phyloP scores from a whole-genome alignment of 2,329 filamentous ascomycete genomes.

The Ophiostoma perfectum region DNA sequence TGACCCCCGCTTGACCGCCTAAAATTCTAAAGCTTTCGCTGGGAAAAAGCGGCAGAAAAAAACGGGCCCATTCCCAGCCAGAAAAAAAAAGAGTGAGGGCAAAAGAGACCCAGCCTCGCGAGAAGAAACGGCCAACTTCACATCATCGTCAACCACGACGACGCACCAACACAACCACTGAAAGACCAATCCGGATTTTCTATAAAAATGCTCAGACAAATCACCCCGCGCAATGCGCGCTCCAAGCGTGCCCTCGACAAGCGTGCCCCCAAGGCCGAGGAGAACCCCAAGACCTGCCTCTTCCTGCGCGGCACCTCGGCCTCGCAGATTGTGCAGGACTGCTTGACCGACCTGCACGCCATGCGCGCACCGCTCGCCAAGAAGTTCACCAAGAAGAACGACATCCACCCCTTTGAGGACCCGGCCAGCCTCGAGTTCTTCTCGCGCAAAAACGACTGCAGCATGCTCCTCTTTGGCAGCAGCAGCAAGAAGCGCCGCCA shows the following conservation, averaged over 20 bases:
- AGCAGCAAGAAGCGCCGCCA: slow-evolving; percentile 95
- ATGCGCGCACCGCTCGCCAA: slow-evolving; percentile 79
- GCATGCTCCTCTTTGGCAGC: slow-evolving; percentile 64
- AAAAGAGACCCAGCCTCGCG: not conserved
- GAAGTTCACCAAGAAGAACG: slow-evolving; percentile 96
- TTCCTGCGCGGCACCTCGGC: slow-evolving; percentile 84
- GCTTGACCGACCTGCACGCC: slow-evolving; percentile 76
- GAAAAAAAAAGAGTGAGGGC: not conserved
- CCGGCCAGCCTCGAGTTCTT: slow-evolving; percentile 62
- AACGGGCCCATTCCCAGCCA: not conserved
- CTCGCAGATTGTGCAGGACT: slow-evolving; percentile 75
- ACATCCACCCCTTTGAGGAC: slow-evolving; percentile 82
- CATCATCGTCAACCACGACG: slow-evolving; percentile 6
- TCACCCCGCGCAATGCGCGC: slow-evolving; percentile 65
- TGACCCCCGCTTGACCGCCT: not conserved
- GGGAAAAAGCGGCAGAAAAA: slow-evolving; percentile 8
- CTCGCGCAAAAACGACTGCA: slow-evolving; percentile 90
- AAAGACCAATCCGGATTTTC: not conserved
- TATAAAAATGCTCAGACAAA: slow-evolving; percentile 12
- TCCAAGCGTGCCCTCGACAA: slow-evolving; percentile 93
- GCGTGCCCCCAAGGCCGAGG: slow-evolving; percentile 78
- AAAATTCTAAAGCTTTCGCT: slow-evolving; percentile 6
- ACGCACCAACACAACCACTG: not conserved
- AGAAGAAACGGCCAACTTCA: not conserved
- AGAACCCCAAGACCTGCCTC: slow-evolving; percentile 85